Evolutionary conservation across 352 stramenopile species (phyloP).

Genomic region (Phytopythium litorale): DNA sequence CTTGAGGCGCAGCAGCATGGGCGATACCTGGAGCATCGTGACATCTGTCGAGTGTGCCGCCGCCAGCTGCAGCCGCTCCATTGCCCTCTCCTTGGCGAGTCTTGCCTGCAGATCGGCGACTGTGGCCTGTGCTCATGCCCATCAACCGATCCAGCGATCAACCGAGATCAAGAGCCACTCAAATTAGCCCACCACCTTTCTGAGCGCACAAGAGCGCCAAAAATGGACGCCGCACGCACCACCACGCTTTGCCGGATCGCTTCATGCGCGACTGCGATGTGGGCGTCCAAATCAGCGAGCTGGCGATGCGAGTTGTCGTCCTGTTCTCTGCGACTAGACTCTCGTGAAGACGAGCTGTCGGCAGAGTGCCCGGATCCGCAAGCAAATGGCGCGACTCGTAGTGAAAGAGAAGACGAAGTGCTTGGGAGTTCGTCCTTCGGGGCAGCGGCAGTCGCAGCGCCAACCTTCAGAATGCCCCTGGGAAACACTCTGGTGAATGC

Average conservation of each 20-base stretch:
- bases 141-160: background rate
- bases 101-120: constrained; percentile 21
- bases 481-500: background rate
- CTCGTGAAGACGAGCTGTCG: background rate
- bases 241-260: constrained; percentile 27
- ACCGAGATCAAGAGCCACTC: background rate
- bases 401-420: background rate
- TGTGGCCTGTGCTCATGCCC: constrained; percentile 16
- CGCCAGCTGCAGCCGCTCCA: constrained; percentile 47
- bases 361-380: background rate
- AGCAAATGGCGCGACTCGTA: background rate
- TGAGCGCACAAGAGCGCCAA: background rate
- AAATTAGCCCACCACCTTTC: background rate
- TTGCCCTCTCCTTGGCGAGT: constrained; percentile 15
- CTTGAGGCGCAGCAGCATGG: background rate
- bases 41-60: constrained; percentile 40
- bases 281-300: constrained; percentile 21
- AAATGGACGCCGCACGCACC: constrained; percentile 10
- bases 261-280: constrained; percentile 33
- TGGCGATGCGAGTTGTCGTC: background rate
- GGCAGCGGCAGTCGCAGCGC: background rate
- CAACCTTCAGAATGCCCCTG: constrained; percentile 1
- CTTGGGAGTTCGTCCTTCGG: background rate
- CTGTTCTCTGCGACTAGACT: background rate
- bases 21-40: constrained; percentile 33